These are phyloP conservation scores for Citrus medica DNA, from an alignment of 345 rosid genomes.

Conservation along the genomic window DNA sequence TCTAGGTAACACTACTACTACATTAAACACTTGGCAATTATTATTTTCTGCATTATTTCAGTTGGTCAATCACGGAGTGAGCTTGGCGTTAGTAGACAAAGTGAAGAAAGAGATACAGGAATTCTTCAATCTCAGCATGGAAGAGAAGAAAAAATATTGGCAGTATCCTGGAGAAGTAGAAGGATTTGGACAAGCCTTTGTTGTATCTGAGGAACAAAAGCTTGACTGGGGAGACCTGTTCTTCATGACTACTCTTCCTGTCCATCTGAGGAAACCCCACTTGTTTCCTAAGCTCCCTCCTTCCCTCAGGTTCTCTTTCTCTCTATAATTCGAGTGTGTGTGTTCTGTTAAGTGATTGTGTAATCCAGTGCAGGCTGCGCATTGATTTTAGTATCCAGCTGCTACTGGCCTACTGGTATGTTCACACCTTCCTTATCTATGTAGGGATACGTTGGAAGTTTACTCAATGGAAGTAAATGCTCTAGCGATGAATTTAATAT, in stretches of 20 bases:
- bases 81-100: constrained; percentile 1
- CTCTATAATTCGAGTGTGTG: background rate
- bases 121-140: constrained; percentile 28
- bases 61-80: constrained; percentile 19
- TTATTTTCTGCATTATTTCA: background rate
- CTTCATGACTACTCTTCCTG: background rate
- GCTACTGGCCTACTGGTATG: too few species aligned
- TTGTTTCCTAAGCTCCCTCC: background rate
- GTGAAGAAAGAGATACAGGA: constrained; percentile 8
- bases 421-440: background rate
- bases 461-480: constrained; percentile 8
- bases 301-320: background rate
- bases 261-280: too few species aligned
- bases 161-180: constrained; percentile 23
- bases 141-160: constrained; percentile 24
- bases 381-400: too few species aligned
- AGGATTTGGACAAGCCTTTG: constrained; percentile 22
- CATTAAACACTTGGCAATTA: too few species aligned
- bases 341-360: too few species aligned
- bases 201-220: background rate
- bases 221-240: background rate
- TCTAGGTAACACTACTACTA: too few species aligned
- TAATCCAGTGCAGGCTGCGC: too few species aligned
- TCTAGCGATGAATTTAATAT: constrained; percentile 8
- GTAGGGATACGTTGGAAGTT: background rate